Evolutionary conservation across 1,284 basidiomycete genomes (phyloP), one percentile per base, ranked within the genome.

Genomic region (Heterobasidion irregulare): DNA sequence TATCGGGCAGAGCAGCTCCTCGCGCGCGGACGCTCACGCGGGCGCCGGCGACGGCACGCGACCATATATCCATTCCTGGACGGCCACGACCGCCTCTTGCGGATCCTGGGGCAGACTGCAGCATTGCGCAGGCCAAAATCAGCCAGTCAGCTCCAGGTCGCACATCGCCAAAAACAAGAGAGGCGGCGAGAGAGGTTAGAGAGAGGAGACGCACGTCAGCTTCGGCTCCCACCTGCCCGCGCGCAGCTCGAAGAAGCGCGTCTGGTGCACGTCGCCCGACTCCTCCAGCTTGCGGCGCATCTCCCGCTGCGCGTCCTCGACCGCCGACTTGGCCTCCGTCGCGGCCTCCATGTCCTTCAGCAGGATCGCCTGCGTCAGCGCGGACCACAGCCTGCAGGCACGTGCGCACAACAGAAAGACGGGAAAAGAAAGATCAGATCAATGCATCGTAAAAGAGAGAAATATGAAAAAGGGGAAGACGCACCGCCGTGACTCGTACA

Each of bases 221-320:
- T 86, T 91, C 1, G 93, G 92, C 62, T 81, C 75, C 87, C 91
- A 97, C 64, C 84, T 80, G 13, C 84, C 86, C 58, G 90, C 83
- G 52, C 79, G 81, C 61, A 80, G 73, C 65, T 84, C 79, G 71
- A 99, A 99, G 76, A 90, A 99, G 57, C 87, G 77, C 36, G 92
- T 83, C 19, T 79, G 72, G 64, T 81, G 85, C 59, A 75, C 75
- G 58, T 83, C 76, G 2, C 87, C 86, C 8, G 72, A 80, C 66
- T 90, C 90, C 57, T 97, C 94, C 56, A 92, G 78, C 66, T 75
- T 73, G 62, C 79, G 81, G n/a, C 91, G 84, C 50, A 83, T 71
- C 62, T 95, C 91, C 52, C 96, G 79, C 70, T 99, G 96, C 34
- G 84, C 84, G 64, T 98, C 94, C 73, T 99, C 96, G 1, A 99